Evolutionary conservation across 257 asterid genomes (phyloP).

Genomic region (Nicotiana sylvestris): DNA sequence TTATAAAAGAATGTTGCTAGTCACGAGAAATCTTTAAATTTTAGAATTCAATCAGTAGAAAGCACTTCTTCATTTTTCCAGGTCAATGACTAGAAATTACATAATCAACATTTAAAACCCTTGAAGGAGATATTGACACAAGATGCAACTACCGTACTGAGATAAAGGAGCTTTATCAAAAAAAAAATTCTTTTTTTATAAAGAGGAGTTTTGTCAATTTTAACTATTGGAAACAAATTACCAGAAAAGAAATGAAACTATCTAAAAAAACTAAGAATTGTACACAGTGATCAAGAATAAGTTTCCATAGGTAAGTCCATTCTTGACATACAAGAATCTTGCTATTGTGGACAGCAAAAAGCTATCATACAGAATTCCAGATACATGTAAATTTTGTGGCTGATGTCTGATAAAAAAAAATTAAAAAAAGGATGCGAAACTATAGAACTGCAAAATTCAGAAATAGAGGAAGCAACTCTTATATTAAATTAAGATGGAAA

Average conservation of each 20-base stretch:
- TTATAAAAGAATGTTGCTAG: no score
- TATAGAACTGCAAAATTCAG: neutral
- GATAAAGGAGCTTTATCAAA: neutral
- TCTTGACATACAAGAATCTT: neutral
- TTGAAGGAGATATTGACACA: neutral
- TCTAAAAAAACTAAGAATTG: neutral
- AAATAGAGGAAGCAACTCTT: neutral
- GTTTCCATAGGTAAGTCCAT: neutral
- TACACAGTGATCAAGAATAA: neutral
- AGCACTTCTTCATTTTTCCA: neutral
- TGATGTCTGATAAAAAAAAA: neutral
- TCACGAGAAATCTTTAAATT: no score
- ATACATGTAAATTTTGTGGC: neutral
- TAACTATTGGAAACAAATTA: neutral
- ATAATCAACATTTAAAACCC: neutral
- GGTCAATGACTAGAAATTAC: neutral
- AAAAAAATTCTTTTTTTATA: no score
- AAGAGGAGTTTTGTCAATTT: no score
- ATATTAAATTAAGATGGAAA: neutral
- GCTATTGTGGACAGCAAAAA: neutral
- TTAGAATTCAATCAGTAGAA: no score
- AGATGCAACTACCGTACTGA: neutral
- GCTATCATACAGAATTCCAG: neutral
- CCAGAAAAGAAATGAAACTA: neutral
- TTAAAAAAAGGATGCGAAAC: neutral